Percentiles rank a stretch among this genome's conserved stretches.
Conservation (phyloP, 2,329 filamentous ascomycete species). For the Pyrenochaeta sp. region DNA sequence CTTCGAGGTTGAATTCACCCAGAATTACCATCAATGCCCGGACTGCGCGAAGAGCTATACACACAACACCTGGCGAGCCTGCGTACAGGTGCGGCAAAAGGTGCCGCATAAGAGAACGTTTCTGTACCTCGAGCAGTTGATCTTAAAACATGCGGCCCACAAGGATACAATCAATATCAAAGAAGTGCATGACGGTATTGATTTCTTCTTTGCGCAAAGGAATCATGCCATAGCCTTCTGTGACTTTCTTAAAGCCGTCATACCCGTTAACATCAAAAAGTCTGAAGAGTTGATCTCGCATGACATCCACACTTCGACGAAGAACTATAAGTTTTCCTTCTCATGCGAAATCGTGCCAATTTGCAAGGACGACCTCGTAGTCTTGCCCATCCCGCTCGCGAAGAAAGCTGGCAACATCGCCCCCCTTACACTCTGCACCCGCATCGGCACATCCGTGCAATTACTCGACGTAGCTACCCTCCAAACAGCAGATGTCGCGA, state of each 20-base stretch:
- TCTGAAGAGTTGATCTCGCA: constrained; percentile 93
- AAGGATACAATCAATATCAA: constrained; percentile 97
- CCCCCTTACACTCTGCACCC: constrained; percentile 84
- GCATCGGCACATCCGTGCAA: constrained; percentile 88
- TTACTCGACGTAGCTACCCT: constrained; percentile 90
- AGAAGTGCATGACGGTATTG: constrained; percentile 92
- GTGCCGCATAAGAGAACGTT: constrained; percentile 93
- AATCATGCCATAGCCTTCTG: constrained; percentile 94
- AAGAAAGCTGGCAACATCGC: constrained; percentile 88
- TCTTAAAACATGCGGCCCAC: constrained; percentile 85
- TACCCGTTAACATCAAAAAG: constrained; percentile 80
- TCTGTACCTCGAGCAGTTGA: constrained; percentile 87
- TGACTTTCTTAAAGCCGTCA: constrained; percentile 85
- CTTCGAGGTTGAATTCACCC: constrained; percentile 93
- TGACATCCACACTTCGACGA: constrained; percentile 88
- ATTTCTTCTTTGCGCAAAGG: constrained; percentile 90
- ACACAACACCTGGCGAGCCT: constrained; percentile 92
- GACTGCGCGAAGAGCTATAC: constrained; percentile 92
- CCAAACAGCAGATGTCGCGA: constrained; percentile 85
- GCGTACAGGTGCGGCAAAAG: constrained; percentile 95
- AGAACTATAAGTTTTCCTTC: constrained; percentile 94
- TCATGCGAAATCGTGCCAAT: constrained; percentile 91
- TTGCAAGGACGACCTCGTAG: constrained; percentile 97
- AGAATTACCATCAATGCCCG: constrained; percentile 91
- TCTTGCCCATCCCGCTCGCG: constrained; percentile 86